Evolutionary conservation across 257 asterid species (phyloP), one percentile per base, ranked within the genome.

Genomic region (Solanum neorickii): DNA sequence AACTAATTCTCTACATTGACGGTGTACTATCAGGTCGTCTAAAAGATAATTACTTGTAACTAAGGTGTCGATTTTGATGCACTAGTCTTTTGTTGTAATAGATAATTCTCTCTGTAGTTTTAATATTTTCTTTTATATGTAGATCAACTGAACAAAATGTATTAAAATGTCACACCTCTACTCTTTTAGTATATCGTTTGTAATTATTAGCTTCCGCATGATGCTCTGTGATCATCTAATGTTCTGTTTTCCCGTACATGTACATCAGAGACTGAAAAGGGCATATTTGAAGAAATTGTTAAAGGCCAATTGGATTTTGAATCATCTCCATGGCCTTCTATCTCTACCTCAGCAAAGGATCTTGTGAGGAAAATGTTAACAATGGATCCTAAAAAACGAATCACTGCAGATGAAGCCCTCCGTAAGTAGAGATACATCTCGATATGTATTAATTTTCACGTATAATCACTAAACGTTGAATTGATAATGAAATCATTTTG

Each of bases 311-410:
- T 90, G 14, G 92, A 92, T 87, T 83, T 92, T 15, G 87, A 89
- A 86, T 89, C 90, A 82, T 37, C 91, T 86, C 92, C 92, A 25
- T 92, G 94, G 94, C 92, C 92, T 86, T 88, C 92, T 37, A 92
- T 92, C 47, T 92, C 94, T 82, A 37, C 88, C 29, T 84, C 91
- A 56, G 94, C 94, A 47, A 92, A 92, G 86, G 94, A 92, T 87
- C 90, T 92, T 2, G 39, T 92, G 35, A 90, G 60, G 88, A 92
- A 89, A 87, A 89, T 92, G 94, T 49, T 92, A n/a, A 83, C 84
- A 23, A 78, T 59, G 89, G 86, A 90, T 87, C 94, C 94, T 78
- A 76, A 21, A 82, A 87, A 47, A 87, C 86, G 94, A 21, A 90
- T 92, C 49, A 89, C 92, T 13, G 94, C 94, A 33, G 89, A 87